Evolutionary conservation across 1,284 basidiomycete genomes (phyloP), one percentile per base, ranked within the genome.

Genomic region (Moesziomyces aphidis): DNA sequence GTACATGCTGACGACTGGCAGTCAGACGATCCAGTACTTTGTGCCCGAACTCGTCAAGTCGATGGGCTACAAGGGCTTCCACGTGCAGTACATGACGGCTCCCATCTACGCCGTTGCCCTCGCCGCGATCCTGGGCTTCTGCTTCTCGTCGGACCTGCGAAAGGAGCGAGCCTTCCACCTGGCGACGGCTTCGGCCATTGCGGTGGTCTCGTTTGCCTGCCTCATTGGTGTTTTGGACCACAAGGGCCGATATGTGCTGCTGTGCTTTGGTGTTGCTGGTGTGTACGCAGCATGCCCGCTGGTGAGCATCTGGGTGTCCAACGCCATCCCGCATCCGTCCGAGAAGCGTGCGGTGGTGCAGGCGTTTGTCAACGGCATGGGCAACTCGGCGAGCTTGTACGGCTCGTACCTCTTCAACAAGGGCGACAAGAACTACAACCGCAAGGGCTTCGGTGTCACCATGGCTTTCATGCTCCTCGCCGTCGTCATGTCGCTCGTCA

Each of bases 251-350:
- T 86, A 87, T 74, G 86, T 85, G 42, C 86, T 87, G 73, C 78
- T 88, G 46, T 87, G 87, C 70, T 83, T 88, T 60, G 86, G 83
- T 17, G 87, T 87, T 51, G 87, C 85, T 4, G 85, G 81, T 26
- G 85, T 87, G 46, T 88, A 87, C 71, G 85, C 86, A 23, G 81
- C 85, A 1, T 85, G 85, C 24, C 87, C 87, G 8, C 42, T 57
- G 39, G 55, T 68, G 31, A 81, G 87, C 36, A 84, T 86, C 22
- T 87, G 86, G 84, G 81, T 86, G 10, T 81, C 84, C 21, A 85
- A 85, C 66, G 70, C 86, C 50, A 80, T 86, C 57, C 56, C 56
- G 24, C 56, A 51, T 19, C 58, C 73, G 0, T 82, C 85, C 22
- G 85, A 86, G 64, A 87, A 86, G 75, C 78, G 86, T 26, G 86